Evolutionary conservation across 1,284 basidiomycete species (phyloP).

Genomic region (Puccinia polysora): DNA sequence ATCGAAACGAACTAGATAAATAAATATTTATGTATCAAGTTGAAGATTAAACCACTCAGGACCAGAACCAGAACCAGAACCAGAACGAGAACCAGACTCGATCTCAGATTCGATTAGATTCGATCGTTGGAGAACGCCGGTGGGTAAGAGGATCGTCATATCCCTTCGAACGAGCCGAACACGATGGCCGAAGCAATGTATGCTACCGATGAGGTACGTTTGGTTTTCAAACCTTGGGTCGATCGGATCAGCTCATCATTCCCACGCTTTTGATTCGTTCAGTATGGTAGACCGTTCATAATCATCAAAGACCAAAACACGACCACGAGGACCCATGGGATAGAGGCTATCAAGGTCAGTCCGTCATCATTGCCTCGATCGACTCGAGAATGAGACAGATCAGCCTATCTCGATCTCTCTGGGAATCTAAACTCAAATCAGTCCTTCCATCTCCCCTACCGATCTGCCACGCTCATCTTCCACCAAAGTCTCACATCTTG

Average conservation of each 20-base stretch:
- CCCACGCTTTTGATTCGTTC: no score
- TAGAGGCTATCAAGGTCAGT: slow-evolving; percentile 91
- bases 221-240: no score
- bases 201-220: slow-evolving; percentile 76
- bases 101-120: no score
- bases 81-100: no score
- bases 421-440: slow-evolving; percentile 21
- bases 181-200: slow-evolving; percentile 64
- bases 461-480: slow-evolving; percentile 34
- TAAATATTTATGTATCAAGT: no score
- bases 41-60: no score
- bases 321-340: slow-evolving; percentile 89
- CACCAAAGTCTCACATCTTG: slow-evolving; percentile 94
- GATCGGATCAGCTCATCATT: no score
- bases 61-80: no score
- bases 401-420: neutral
- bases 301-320: slow-evolving; percentile 72
- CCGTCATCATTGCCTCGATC: slow-evolving; percentile 35
- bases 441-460: no score
- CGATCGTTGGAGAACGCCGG: no score
- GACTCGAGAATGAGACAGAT: neutral
- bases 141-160: neutral
- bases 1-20: no score
- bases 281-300: slow-evolving; percentile 96
- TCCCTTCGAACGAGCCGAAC: neutral